Percentiles rank a stretch among this genome's conserved stretches.
Evolutionary conservation across 345 rosid genomes (phyloP).

Genomic region (Eucalyptus regnans): DNA sequence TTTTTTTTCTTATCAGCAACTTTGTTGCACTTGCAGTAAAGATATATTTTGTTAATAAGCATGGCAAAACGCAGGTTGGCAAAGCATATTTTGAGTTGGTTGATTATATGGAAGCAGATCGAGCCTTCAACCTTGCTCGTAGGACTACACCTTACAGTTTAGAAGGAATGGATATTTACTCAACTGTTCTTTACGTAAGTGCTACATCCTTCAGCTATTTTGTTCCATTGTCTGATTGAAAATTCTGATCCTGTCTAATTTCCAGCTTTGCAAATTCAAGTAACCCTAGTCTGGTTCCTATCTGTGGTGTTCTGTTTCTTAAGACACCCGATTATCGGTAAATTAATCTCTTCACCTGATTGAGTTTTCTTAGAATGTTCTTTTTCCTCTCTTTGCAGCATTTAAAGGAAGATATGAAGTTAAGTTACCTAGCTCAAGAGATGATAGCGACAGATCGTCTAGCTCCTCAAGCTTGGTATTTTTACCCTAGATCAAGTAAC

Average conservation of each 20-base stretch:
- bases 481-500: neutral
- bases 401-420: conserved; percentile 96
- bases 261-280: neutral
- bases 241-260: neutral
- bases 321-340: neutral
- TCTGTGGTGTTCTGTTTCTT: neutral
- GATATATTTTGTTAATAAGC: neutral
- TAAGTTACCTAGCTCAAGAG: conserved; percentile 93
- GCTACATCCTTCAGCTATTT: neutral
- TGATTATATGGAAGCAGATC: conserved; percentile 91
- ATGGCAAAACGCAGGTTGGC: conserved; percentile 49
- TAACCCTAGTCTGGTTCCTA: neutral
- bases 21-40: neutral
- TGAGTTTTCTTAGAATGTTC: neutral
- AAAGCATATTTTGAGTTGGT: conserved; percentile 84
- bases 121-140: conserved; percentile 70
- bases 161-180: conserved; percentile 95
- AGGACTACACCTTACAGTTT: conserved; percentile 74
- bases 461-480: conserved; percentile 96
- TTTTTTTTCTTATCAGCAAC: neutral
- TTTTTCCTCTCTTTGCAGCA: conserved; percentile 40
- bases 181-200: conserved; percentile 91
- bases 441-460: conserved; percentile 84
- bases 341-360: neutral
- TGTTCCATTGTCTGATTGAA: neutral